Conservation (phyloP, 1,284 basidiomycete genomes). For the Laetiporus sulphureus region DNA sequence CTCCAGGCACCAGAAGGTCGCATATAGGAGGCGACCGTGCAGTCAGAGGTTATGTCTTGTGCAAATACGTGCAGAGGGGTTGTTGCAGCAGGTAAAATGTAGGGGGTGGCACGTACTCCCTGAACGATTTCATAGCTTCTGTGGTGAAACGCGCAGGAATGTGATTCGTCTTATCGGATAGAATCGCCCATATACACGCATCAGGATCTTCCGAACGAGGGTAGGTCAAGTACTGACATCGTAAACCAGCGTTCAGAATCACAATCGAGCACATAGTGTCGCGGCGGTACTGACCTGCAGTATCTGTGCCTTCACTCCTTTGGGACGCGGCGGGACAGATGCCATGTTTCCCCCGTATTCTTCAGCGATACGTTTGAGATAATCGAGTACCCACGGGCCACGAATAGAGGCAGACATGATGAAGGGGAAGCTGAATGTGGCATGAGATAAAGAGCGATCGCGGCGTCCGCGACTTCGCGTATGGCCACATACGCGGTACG, state of each 20-base stretch:
- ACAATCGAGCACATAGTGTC: background rate
- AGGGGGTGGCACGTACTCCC: constrained; percentile 21
- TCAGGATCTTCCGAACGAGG: constrained; percentile 24
- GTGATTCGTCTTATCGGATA: constrained; percentile 34
- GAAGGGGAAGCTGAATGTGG: too few relatives aligned
- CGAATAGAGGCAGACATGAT: constrained; percentile 39
- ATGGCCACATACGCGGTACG: too few relatives aligned
- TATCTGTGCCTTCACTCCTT: constrained; percentile 45
- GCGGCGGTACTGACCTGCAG: constrained; percentile 33
- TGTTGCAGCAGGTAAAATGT: background rate
- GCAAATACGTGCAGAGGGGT: background rate
- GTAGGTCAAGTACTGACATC: constrained; percentile 25
- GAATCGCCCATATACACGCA: constrained; percentile 35
- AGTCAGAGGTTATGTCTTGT: too few relatives aligned
- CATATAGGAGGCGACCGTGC: too few relatives aligned
- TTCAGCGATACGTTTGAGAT: constrained; percentile 42
- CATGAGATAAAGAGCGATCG: too few relatives aligned
- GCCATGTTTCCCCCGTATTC: constrained; percentile 37
- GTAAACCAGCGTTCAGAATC: background rate
- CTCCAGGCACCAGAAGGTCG: too few relatives aligned
- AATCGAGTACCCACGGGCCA: constrained; percentile 45
- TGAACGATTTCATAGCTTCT: constrained; percentile 28
- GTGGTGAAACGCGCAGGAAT: constrained; percentile 35
- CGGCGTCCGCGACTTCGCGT: too few relatives aligned
- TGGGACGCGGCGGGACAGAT: constrained; percentile 25